Evolutionary conservation across 2,329 filamentous ascomycete species (phyloP).

Genomic region (Colletotrichum cereale): DNA sequence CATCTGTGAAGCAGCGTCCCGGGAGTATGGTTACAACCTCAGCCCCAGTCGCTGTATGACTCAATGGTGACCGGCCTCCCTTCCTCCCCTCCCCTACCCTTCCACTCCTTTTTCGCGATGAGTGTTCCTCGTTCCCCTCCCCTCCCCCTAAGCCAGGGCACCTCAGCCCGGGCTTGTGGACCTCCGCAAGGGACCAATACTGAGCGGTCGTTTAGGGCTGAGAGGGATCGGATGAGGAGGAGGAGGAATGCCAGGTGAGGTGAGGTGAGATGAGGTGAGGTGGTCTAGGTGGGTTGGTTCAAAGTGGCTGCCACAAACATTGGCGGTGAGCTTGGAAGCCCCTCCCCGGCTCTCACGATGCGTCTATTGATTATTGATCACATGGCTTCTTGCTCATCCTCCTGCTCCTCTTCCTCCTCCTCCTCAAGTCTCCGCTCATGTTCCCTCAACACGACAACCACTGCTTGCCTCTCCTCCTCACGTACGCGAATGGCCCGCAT

Average conservation of each 20-base stretch:
- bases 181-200: neutral
- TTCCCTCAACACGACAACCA: neutral
- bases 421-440: neutral
- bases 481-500: neutral
- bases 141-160: neutral
- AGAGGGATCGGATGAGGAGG: neutral
- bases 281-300: neutral
- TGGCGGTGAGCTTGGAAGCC: neutral
- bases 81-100: neutral
- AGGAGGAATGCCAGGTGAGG: neutral
- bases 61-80: neutral
- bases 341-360: no score
- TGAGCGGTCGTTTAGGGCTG: neutral
- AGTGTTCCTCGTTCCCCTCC: neutral
- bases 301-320: neutral
- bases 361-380: neutral
- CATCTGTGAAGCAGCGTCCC: neutral
- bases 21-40: conserved; percentile 4
- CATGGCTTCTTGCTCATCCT: neutral
- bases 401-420: neutral
- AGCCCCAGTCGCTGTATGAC: conserved; percentile 6
- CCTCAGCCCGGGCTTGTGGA: neutral
- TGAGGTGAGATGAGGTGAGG: no score
- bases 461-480: neutral
- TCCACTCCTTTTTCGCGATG: neutral